Conservation (phyloP, 306 rosid genomes). For the Medicago ruthenica region DNA sequence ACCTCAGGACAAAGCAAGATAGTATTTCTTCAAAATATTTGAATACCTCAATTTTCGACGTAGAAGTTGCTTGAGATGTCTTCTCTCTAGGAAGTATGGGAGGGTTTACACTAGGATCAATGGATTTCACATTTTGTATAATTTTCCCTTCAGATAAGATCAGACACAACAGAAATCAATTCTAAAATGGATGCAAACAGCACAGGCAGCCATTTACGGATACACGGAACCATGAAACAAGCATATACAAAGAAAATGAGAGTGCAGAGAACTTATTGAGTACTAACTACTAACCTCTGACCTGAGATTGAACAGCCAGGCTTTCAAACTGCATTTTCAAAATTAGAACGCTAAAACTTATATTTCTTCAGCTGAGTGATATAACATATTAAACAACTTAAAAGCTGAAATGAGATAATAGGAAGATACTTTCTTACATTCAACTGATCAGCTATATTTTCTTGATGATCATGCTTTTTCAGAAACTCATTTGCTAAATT, state of each 20-base stretch:
- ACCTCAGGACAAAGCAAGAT: slow-evolving; percentile 8
- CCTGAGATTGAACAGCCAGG: slow-evolving; percentile 57
- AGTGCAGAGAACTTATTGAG: slow-evolving; percentile 30
- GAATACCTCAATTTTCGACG: slow-evolving; percentile 64
- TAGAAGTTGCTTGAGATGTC: slow-evolving; percentile 49
- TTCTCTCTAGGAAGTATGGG: slow-evolving; percentile 49
- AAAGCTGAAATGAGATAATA: slow-evolving; percentile 33
- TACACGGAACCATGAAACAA: slow-evolving; percentile 29
- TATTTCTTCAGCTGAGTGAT: slow-evolving; percentile 32
- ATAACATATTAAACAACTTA: slow-evolving; percentile 40
- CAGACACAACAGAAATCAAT: slow-evolving; percentile 40
- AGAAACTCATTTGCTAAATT: slow-evolving; percentile 29
- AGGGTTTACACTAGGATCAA: slow-evolving; percentile 44
- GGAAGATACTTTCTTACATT: slow-evolving; percentile 62
- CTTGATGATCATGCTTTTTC: slow-evolving; percentile 34
- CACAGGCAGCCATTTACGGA: neutral
- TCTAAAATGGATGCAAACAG: slow-evolving; percentile 13
- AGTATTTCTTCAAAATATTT: slow-evolving; percentile 20
- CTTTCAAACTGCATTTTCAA: slow-evolving; percentile 61
- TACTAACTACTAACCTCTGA: slow-evolving; percentile 68
- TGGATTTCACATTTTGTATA: slow-evolving; percentile 19
- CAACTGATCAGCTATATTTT: slow-evolving; percentile 47
- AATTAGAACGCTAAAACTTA: slow-evolving; percentile 38
- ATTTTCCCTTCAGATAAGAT: slow-evolving; percentile 38
- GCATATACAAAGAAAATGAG: slow-evolving; percentile 28